Evolutionary conservation across 1,139 yeast species (phyloP).

Genomic region (Saccharomyces hybrid): DNA sequence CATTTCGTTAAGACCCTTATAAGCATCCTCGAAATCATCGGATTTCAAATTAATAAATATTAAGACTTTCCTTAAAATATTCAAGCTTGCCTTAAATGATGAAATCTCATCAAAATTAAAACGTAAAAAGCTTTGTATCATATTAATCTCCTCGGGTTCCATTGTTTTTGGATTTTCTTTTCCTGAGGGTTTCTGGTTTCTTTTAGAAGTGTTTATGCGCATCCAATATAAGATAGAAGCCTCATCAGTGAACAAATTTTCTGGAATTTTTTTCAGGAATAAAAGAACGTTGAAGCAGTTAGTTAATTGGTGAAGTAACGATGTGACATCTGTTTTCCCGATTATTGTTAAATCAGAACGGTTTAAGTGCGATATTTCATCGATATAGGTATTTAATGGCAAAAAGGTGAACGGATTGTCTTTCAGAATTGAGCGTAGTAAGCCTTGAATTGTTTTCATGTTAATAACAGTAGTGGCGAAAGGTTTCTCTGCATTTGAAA

Average conservation of each 20-base stretch:
- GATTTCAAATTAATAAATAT: constrained; percentile 40
- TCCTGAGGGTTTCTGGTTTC: constrained; percentile 5
- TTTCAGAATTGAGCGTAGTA: constrained; percentile 6
- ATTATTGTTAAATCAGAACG: constrained; percentile 8
- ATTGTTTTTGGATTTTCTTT: constrained; percentile 9
- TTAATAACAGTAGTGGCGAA: constrained; percentile 1
- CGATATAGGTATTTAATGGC: constrained; percentile 9
- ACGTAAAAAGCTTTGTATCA: constrained; percentile 49
- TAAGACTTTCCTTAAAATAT: constrained; percentile 38
- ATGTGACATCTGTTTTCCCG: constrained; percentile 12
- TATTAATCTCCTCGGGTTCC: constrained; percentile 40
- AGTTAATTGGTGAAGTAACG: constrained; percentile 13
- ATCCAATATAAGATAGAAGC: not conserved
- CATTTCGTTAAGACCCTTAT: constrained; percentile 17
- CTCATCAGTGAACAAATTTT: constrained; percentile 5
- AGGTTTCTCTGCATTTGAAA: constrained; percentile 2
- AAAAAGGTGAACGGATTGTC: constrained; percentile 8
- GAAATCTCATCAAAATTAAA: constrained; percentile 45
- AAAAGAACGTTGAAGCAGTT: constrained; percentile 14
- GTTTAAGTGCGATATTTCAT: not conserved
- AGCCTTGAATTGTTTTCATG: constrained; percentile 8
- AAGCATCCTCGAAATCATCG: constrained; percentile 34
- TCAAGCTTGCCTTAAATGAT: constrained; percentile 31
- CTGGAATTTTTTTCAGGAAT: constrained; percentile 9
- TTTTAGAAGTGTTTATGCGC: constrained; percentile 2